Evolutionary conservation across 2,329 filamentous ascomycete species (phyloP).

Genomic region (Aspergillus intermedius): DNA sequence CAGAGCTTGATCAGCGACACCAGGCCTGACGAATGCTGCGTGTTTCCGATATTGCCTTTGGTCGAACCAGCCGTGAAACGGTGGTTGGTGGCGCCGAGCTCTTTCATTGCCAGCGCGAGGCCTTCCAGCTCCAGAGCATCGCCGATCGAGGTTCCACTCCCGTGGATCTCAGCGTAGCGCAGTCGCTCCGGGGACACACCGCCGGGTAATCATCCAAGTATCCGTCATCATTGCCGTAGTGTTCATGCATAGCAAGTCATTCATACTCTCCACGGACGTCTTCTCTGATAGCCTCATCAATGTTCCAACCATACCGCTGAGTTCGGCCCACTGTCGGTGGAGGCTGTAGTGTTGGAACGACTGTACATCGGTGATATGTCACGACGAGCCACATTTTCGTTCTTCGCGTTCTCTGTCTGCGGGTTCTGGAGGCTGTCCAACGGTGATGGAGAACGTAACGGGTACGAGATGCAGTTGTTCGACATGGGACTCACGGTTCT

Average conservation of each 20-base stretch:
- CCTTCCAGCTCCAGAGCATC: too few relatives aligned
- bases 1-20: too few relatives aligned
- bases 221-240: constrained; percentile 27
- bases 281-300: constrained; percentile 26
- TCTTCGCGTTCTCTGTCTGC: constrained; percentile 9
- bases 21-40: too few relatives aligned
- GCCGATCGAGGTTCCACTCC: too few relatives aligned
- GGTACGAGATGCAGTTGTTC: constrained; percentile 38
- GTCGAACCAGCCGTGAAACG: too few relatives aligned
- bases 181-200: too few relatives aligned
- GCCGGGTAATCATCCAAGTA: constrained; percentile 8
- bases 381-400: constrained; percentile 19
- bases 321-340: constrained; percentile 22
- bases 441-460: constrained; percentile 28
- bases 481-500: constrained; percentile 32
- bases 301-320: constrained; percentile 21
- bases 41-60: too few relatives aligned
- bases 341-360: constrained; percentile 19
- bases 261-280: constrained; percentile 33
- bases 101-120: too few relatives aligned
- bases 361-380: constrained; percentile 31
- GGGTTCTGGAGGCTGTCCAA: neutral
- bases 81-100: too few relatives aligned
- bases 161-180: too few relatives aligned
- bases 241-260: constrained; percentile 28